Conservation (phyloP, 2,329 filamentous ascomycete species). For the Pseudogymnoascus sp. region DNA sequence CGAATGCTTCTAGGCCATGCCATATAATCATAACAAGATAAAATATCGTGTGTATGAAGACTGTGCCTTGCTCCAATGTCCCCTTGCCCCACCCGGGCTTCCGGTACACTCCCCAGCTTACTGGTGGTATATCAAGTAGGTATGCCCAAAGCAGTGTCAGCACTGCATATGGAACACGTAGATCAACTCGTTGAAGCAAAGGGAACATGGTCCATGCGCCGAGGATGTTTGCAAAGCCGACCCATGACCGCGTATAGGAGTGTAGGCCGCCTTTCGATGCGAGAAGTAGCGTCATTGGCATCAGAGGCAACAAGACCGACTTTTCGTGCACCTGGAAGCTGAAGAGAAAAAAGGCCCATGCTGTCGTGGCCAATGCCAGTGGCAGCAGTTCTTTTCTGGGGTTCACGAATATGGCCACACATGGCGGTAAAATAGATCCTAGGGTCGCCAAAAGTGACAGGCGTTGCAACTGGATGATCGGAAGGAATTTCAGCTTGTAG, state of each 20-base stretch:
- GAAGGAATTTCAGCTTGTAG: slow-evolving; percentile 74
- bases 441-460: slow-evolving; percentile 69
- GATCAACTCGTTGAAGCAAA: slow-evolving; percentile 73
- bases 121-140: slow-evolving; percentile 76
- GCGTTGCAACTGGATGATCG: slow-evolving; percentile 62
- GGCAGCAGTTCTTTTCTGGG: slow-evolving; percentile 72
- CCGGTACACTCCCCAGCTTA: slow-evolving; percentile 61
- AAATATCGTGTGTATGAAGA: slow-evolving; percentile 63
- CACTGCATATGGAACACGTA: slow-evolving; percentile 77
- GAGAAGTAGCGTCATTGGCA: slow-evolving; percentile 87
- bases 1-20: slow-evolving; percentile 67
- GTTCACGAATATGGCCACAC: slow-evolving; percentile 67
- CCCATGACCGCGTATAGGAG: slow-evolving; percentile 74
- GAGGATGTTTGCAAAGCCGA: slow-evolving; percentile 89
- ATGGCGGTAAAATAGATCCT: slow-evolving; percentile 68
- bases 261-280: slow-evolving; percentile 69
- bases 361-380: slow-evolving; percentile 70
- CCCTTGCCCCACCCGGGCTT: slow-evolving; percentile 35
- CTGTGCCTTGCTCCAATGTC: slow-evolving; percentile 43
- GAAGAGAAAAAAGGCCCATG: slow-evolving; percentile 97
- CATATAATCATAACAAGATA: slow-evolving; percentile 72
- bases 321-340: slow-evolving; percentile 99
- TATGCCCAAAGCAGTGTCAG: slow-evolving; percentile 86
- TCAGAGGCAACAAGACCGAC: slow-evolving; percentile 81
- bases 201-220: slow-evolving; percentile 93